These are phyloP conservation scores for Fraxinus albicans DNA, from an alignment of 305 asterid genomes.

Conservation along the genomic window DNA sequence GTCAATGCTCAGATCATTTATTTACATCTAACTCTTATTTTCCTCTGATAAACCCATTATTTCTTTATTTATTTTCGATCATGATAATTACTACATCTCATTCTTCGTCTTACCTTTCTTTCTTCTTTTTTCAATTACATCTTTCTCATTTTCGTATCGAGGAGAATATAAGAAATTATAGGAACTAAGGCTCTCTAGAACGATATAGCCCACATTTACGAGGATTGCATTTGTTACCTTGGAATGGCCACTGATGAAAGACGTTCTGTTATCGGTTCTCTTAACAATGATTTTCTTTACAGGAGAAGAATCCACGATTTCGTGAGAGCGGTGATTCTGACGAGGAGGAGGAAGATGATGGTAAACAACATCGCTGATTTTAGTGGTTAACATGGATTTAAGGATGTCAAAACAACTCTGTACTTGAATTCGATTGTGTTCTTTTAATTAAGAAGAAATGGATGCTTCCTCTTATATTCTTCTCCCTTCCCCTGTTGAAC, in stretches of 20 bases:
- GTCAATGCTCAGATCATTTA: neutral
- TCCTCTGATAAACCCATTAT: neutral
- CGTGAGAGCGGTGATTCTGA: conserved; percentile 93
- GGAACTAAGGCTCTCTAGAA: neutral
- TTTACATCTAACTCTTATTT: neutral
- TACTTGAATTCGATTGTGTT: conserved; percentile 12
- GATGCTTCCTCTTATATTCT: neutral
- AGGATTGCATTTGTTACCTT: neutral
- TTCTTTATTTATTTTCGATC: neutral
- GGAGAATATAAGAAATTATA: neutral
- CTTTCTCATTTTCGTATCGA: neutral
- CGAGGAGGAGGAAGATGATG: conserved; percentile 78
- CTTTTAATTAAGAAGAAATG: neutral
- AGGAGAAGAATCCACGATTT: conserved; percentile 94
- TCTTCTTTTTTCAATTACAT: neutral
- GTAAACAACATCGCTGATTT: conserved; percentile 31
- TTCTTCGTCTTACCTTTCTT: neutral
- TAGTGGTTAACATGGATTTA: conserved; percentile 8
- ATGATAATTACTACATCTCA: neutral
- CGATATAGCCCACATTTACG: neutral
- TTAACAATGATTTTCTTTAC: conserved; percentile 16
- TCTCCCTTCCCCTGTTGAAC: neutral
- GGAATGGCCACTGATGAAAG: neutral
- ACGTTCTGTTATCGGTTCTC: neutral
- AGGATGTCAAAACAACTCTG: conserved; percentile 8